Percentiles rank a stretch among this genome's conserved stretches.
Evolutionary conservation across 75 land plant genomes (phyloP).

Genomic region (Larix kaempferi): DNA sequence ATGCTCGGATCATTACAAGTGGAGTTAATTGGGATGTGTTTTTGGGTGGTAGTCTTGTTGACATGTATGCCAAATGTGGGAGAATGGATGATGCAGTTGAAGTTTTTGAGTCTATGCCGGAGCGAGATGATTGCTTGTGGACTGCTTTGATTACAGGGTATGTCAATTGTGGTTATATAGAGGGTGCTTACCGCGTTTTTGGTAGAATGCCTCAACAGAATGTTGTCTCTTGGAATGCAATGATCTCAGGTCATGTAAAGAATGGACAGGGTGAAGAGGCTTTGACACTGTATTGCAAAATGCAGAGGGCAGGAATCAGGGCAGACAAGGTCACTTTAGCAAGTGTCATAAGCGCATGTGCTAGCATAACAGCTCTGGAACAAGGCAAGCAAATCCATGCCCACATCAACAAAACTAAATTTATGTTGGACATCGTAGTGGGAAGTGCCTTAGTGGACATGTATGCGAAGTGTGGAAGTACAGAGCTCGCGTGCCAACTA

Average conservation of each 20-base stretch:
- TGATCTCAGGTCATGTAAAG: constrained; percentile 47
- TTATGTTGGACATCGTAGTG: constrained; percentile 31
- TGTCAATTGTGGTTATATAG: constrained; percentile 30
- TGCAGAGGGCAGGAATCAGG: constrained; percentile 32
- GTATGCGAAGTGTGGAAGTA: constrained; percentile 53
- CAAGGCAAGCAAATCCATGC: constrained; percentile 41
- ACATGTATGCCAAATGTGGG: constrained; percentile 61
- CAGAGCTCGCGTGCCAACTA: constrained; percentile 31
- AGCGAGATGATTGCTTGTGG: constrained; percentile 33
- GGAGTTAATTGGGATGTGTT: constrained; percentile 16
- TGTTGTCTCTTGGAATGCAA: constrained; percentile 54
- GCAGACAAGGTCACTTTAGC: constrained; percentile 31
- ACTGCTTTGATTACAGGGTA: constrained; percentile 39
- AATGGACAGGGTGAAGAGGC: constrained; percentile 43
- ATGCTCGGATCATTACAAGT: constrained; percentile 28
- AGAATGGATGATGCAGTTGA: constrained; percentile 29
- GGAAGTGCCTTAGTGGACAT: constrained; percentile 54
- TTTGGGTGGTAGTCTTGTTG: constrained; percentile 29
- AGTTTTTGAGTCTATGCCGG: constrained; percentile 24
- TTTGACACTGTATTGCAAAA: constrained; percentile 31
- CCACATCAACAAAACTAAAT: constrained; percentile 19
- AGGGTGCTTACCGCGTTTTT: constrained; percentile 48
- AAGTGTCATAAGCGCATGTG: constrained; percentile 51
- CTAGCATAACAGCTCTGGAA: constrained; percentile 27
- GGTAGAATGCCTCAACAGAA: constrained; percentile 25